phyloP scores from a whole-genome alignment of 495 filamentous ascomycete genomes.

The Paragyromitra xinjiangensis region DNA sequence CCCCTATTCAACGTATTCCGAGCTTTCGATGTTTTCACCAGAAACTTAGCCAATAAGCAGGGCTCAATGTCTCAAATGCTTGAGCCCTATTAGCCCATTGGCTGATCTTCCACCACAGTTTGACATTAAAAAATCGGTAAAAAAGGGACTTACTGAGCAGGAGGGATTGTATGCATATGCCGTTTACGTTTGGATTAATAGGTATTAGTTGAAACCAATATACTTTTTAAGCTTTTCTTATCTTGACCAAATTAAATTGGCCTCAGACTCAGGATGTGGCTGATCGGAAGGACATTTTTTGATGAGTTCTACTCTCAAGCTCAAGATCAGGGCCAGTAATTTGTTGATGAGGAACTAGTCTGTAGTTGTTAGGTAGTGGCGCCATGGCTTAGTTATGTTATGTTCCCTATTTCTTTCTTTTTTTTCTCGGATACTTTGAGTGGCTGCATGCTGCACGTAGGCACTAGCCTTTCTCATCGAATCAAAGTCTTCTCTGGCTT shows the following conservation, averaged over 20 bases:
- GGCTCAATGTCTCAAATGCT: neutral
- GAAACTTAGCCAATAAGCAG: neutral
- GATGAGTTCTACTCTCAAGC: neutral
- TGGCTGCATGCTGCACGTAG: constrained; percentile 24
- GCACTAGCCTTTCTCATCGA: constrained; percentile 15
- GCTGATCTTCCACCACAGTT: neutral
- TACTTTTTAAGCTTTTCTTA: constrained; percentile 2
- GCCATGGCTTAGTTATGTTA: neutral
- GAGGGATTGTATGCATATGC: neutral
- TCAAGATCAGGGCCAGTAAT: constrained; percentile 21
- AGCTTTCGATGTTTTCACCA: neutral
- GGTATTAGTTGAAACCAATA: neutral
- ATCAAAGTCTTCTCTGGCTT: neutral
- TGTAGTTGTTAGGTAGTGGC: constrained; percentile 2
- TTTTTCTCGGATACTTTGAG: constrained; percentile 1
- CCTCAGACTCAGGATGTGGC: neutral
- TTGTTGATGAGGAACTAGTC: constrained; percentile 15
- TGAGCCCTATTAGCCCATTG: neutral
- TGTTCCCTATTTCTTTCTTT: constrained; percentile 8
- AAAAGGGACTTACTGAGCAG: neutral
- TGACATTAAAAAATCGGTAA: neutral
- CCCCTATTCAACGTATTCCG: neutral
- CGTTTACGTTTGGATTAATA: neutral
- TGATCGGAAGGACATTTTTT: constrained; percentile 14
- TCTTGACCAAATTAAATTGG: constrained; percentile 27